Evolutionary conservation across 2,329 filamentous ascomycete species (phyloP).

Genomic region (Diaporthe citri): DNA sequence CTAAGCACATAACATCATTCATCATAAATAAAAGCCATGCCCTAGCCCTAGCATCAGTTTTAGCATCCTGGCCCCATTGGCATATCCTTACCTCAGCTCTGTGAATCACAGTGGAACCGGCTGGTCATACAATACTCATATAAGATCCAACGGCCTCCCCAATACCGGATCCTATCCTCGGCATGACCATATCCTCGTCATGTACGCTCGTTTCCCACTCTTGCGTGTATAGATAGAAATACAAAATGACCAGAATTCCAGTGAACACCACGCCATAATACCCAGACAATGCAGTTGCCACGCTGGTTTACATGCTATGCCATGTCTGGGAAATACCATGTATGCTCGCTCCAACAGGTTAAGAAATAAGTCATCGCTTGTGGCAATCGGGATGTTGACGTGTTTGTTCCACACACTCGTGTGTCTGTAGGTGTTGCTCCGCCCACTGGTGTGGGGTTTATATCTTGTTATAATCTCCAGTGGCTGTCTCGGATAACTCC

Average conservation of each 20-base stretch:
- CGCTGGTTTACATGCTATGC: constrained; percentile 21
- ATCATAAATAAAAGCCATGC: background rate
- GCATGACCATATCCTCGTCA: background rate
- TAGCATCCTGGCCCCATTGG: background rate
- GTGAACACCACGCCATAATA: background rate
- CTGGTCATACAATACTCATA: background rate
- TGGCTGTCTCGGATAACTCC: background rate
- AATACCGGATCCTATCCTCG: background rate
- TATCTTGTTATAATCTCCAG: background rate
- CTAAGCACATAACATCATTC: background rate
- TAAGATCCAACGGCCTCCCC: background rate
- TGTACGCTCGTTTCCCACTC: background rate
- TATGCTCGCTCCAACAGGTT: background rate
- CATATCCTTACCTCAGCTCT: background rate
- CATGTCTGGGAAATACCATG: constrained; percentile 13
- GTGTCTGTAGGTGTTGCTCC: background rate
- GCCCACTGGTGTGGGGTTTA: background rate
- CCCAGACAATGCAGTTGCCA: constrained; percentile 3
- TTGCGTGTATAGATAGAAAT: background rate
- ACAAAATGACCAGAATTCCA: background rate
- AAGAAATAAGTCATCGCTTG: background rate
- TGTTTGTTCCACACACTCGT: background rate
- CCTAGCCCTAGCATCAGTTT: background rate
- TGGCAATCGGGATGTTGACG: background rate
- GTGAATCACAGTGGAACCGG: background rate